A percentile compares a stretch with the other conserved stretches of the same genome.
These are phyloP conservation scores for Tothia fuscella DNA, from an alignment of 2,329 filamentous ascomycete species.

Conservation along the genomic window DNA sequence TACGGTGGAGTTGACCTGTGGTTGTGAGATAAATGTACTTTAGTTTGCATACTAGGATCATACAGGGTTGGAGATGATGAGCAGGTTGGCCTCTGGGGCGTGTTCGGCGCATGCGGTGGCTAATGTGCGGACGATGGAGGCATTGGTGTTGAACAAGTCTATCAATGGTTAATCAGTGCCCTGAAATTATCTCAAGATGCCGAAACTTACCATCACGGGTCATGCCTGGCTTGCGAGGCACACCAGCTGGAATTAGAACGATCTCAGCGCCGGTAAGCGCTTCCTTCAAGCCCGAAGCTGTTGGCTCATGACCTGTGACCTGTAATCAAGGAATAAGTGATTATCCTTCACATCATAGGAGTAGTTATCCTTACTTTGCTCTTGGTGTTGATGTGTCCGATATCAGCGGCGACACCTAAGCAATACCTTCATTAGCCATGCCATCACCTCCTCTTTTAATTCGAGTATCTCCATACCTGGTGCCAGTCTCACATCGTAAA, in stretches of 20 bases:
- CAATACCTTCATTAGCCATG: slow-evolving; percentile 35
- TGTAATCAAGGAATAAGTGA: slow-evolving; percentile 20
- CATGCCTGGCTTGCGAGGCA: slow-evolving; percentile 99
- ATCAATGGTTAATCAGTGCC: neutral
- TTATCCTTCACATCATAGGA: neutral
- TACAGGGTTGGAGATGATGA: slow-evolving; percentile 96
- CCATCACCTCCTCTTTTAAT: neutral
- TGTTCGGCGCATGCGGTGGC: slow-evolving; percentile 87
- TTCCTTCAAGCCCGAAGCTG: slow-evolving; percentile 59
- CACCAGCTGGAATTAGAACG: slow-evolving; percentile 94
- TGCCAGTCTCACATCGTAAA: slow-evolving; percentile 93
- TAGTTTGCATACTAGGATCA: slow-evolving; percentile 20
- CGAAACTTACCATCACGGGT: slow-evolving; percentile 66
- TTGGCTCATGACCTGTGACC: slow-evolving; percentile 81
- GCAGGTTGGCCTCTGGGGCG: slow-evolving; percentile 82
- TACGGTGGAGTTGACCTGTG: slow-evolving; percentile 88
- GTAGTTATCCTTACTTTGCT: slow-evolving; percentile 43
- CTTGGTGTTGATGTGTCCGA: slow-evolving; percentile 99
- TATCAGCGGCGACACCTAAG: slow-evolving; percentile 96
- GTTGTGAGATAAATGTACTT: neutral
- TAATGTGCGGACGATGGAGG: slow-evolving; percentile 96
- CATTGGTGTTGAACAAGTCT: slow-evolving; percentile 99
- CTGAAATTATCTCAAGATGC: neutral
- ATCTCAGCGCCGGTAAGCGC: slow-evolving; percentile 83
- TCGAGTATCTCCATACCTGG: slow-evolving; percentile 65